These are phyloP conservation scores for Phytophthora hibernalis DNA, from an alignment of 352 stramenopile species.

Conservation along the genomic window DNA sequence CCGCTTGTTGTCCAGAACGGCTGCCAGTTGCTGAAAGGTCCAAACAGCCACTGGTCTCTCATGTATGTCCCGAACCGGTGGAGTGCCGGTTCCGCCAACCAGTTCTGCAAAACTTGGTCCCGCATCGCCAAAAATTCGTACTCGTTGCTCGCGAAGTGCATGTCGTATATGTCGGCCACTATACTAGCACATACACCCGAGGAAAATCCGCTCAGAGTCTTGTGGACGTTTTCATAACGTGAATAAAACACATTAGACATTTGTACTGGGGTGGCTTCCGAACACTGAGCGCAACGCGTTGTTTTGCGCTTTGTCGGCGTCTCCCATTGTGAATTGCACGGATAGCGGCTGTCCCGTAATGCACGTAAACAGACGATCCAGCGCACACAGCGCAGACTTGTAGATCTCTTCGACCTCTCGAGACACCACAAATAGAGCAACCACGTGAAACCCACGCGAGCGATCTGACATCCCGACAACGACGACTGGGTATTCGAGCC, in stretches of 20 bases:
- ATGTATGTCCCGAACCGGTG: slow-evolving; percentile 20
- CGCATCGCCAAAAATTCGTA: not conserved
- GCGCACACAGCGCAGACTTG: not conserved
- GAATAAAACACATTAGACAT: slow-evolving; percentile 32
- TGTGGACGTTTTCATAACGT: slow-evolving; percentile 23
- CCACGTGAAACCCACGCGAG: too few relatives aligned
- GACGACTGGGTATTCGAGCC: too few relatives aligned
- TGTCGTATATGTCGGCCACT: not conserved
- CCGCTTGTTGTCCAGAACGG: slow-evolving; percentile 10
- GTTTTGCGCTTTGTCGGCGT: slow-evolving; percentile 27
- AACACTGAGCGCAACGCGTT: slow-evolving; percentile 16
- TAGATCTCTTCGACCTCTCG: too few relatives aligned
- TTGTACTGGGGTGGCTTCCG: not conserved
- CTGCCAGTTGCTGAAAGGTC: slow-evolving; percentile 20
- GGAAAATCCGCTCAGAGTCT: too few relatives aligned
- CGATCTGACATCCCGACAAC: too few relatives aligned
- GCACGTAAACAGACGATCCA: not conserved
- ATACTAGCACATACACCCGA: too few relatives aligned
- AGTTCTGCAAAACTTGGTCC: slow-evolving; percentile 1
- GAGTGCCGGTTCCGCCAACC: not conserved
- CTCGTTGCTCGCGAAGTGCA: not conserved
- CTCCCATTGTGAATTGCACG: too few relatives aligned
- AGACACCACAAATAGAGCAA: too few relatives aligned
- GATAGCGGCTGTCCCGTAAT: not conserved
- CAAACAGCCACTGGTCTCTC: slow-evolving; percentile 16